Evolutionary conservation across 1,284 basidiomycete genomes (phyloP), one percentile per base, ranked within the genome.

Genomic region (Melampsora americana): DNA sequence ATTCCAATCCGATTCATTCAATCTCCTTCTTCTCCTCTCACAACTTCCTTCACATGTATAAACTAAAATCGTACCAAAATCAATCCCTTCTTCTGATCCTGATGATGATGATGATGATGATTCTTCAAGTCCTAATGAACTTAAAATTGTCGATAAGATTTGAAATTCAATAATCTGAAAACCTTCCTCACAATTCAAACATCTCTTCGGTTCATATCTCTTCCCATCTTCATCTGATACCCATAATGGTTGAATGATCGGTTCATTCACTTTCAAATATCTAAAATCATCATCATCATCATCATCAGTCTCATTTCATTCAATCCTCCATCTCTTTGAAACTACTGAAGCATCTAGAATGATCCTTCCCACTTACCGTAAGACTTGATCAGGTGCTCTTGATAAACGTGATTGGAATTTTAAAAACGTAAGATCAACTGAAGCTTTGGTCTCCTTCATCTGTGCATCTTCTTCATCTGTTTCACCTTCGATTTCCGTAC

Each of bases 21-120:
- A n/a, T n/a, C 42, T 18, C 12, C n/a, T 32, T 44, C 4, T 28
- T 68, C 18, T 71, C n/a, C 2, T 26, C 20, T 42, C 26, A 66
- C 74, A 77, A 28, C 67, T 65, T 1, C 18, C 39, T 32, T 59
- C 32, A 65, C 74, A 77, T 16, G 74, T 77, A 48, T 50, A 77
- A 30, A 77, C 46, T 26, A 77, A 50, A 5, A 77, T 53, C 16
- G 74, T 77, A 12, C 74, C 74, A 32, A 77, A 77, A 44, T 77
- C 74, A 18, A 77, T 18, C 14, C 44, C 61, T 11, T 56, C 35
- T 14, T 26, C n/a, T 30, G n/a, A n/a, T n/a, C n/a, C n/a, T n/a
- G n/a, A n/a, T n/a, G n/a, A n/a, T n/a, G n/a, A n/a, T n/a, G n/a
- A n/a, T n/a, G n/a, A n/a, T n/a, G n/a, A n/a, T 59, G 28, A n/a